Evolutionary conservation across 2,329 filamentous ascomycete species (phyloP), one percentile per base, ranked within the genome.

Genomic region (Venturiaceae sp.): DNA sequence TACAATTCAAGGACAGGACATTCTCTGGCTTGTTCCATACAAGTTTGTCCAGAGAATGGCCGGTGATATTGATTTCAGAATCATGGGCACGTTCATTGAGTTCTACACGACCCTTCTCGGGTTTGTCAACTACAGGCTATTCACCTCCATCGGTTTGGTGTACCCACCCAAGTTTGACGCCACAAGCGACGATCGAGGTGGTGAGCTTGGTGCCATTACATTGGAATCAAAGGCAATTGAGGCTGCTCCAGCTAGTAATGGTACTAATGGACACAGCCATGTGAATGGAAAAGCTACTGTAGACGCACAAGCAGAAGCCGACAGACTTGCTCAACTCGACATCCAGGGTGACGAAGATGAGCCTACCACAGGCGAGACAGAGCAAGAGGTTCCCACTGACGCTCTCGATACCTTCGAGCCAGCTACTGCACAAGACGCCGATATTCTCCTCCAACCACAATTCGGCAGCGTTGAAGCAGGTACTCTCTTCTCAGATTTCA

Each of bases 51-150:
- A 99, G 78, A 82, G 89, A 65, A 86, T 96, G 14, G 89, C 94
- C 41, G 90, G 88, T 60, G 94, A 99, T 73, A 88, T 99, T 63
- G 94, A 99, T 73, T 99, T 96, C 77, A 83, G 94, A 68, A 99
- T 99, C 74, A 99, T 99, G 94, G 92, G 90, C 60, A 99, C 94
- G 4, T 99, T 99, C 70, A 86, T 99, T 64, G 92, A 99, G 72
- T 99, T 99, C 73, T 99, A 99, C 79, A 96, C 95, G 67, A 97
- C 92, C 4, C 81, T 99, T 14, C 80, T 99, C 21, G 88, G 92
- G 61, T 99, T 99, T 68, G 85, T 97, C 75, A 96, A 99, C 80
- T 99, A 91, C 80, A 81, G 90, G 63, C 80, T 99, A 52, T 99
- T 96, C 77, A 96, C 91, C 1, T 86, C 89, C 0, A 79, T 95